phyloP scores from a whole-genome alignment of 257 asterid genomes.

The Hygrophila difformis region DNA sequence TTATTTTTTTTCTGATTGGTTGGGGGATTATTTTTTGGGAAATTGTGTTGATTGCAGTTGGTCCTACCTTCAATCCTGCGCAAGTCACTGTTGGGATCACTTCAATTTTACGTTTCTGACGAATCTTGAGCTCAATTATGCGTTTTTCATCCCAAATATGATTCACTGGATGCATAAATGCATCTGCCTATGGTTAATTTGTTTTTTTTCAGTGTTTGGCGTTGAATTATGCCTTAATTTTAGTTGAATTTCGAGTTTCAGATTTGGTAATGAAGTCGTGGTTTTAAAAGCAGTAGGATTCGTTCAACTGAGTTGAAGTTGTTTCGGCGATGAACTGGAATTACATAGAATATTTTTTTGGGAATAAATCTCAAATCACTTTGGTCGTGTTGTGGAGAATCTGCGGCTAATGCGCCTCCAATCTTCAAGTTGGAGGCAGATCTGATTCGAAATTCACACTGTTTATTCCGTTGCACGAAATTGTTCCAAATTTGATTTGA shows the following conservation, averaged over 20 bases:
- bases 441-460: conserved; percentile 20
- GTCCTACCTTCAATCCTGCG: conserved; percentile 33
- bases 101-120: conserved; percentile 26
- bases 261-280: conserved; percentile 15
- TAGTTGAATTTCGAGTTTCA: conserved; percentile 27
- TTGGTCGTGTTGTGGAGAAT: background rate
- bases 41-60: conserved; percentile 27
- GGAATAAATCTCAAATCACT: background rate
- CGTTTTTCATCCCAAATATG: conserved; percentile 5
- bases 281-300: conserved; percentile 6
- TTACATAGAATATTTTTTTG: background rate
- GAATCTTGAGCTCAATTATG: conserved; percentile 48
- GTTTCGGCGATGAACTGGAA: conserved; percentile 10
- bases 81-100: conserved; percentile 37
- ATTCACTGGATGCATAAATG: too few species aligned
- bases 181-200: too few species aligned
- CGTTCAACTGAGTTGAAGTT: conserved; percentile 11
- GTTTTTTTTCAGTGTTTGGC: background rate
- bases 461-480: background rate
- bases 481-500: background rate
- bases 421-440: conserved; percentile 33
- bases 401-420: conserved; percentile 26
- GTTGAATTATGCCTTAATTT: conserved; percentile 9
- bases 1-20: background rate
- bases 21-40: conserved; percentile 12